phyloP scores from a whole-genome alignment of 306 rosid species.

The Lupinus albus region DNA sequence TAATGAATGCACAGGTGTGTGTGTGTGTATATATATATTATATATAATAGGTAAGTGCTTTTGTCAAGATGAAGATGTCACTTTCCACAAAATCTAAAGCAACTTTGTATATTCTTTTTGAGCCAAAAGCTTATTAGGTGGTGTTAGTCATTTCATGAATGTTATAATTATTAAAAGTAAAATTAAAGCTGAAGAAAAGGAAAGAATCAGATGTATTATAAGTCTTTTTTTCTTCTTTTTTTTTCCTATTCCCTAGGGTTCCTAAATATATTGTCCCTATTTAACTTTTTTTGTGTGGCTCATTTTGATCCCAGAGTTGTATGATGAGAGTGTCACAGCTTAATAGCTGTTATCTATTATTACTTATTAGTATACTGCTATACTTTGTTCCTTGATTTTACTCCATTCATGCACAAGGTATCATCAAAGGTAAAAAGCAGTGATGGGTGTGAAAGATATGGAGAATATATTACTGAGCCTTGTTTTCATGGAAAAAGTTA shows the following conservation, averaged over 20 bases:
- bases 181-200: slow-evolving; percentile 52
- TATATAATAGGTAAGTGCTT: slow-evolving; percentile 43
- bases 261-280: slow-evolving; percentile 41
- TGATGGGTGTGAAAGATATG: slow-evolving; percentile 44
- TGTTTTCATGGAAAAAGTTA: slow-evolving; percentile 39
- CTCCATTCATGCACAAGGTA: slow-evolving; percentile 39
- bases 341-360: slow-evolving; percentile 39
- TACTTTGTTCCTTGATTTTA: slow-evolving; percentile 42
- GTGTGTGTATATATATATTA: too few relatives aligned
- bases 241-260: slow-evolving; percentile 40
- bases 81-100: slow-evolving; percentile 49
- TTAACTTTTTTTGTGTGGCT: slow-evolving; percentile 25
- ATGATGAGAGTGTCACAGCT: slow-evolving; percentile 53
- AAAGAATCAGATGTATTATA: slow-evolving; percentile 57
- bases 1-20: slow-evolving; percentile 42
- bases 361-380: too few relatives aligned
- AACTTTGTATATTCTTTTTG: slow-evolving; percentile 60
- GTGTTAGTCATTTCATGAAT: slow-evolving; percentile 53
- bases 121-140: slow-evolving; percentile 51
- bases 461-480: slow-evolving; percentile 51
- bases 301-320: slow-evolving; percentile 20
- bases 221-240: slow-evolving; percentile 37
- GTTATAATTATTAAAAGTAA: slow-evolving; percentile 50
- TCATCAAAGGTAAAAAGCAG: slow-evolving; percentile 44
- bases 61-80: slow-evolving; percentile 48